A percentile compares a stretch with the other conserved stretches of the same genome.
Evolutionary conservation across 192 early-diverging fungal genomes (phyloP).

Genomic region (Gonapodya prolifera): DNA sequence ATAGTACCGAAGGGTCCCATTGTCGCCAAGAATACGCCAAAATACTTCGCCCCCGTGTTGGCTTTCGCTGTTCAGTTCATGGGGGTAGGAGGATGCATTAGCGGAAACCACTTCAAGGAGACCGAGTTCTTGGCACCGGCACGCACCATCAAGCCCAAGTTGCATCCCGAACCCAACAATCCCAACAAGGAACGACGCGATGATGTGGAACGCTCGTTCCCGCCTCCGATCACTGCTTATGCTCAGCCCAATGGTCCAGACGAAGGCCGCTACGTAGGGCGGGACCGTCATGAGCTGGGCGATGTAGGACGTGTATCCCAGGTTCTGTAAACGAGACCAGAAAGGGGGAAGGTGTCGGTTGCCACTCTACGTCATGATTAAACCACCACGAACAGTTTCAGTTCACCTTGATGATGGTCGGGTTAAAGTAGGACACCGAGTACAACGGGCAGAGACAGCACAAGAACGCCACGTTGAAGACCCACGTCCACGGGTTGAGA

Average conservation of each 20-base stretch:
- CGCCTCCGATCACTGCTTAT: neutral
- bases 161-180: neutral
- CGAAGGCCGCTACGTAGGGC: neutral
- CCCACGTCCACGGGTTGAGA: neutral
- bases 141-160: neutral
- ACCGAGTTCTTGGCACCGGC: too few species aligned
- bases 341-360: too few species aligned
- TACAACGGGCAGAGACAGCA: neutral
- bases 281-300: slow-evolving; percentile 2
- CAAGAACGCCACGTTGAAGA: neutral
- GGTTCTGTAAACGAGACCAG: too few species aligned
- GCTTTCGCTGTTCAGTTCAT: neutral
- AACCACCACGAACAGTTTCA: too few species aligned
- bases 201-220: neutral
- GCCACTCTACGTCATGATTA: too few species aligned
- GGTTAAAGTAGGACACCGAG: neutral
- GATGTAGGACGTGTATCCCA: neutral
- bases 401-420: neutral
- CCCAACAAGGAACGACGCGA: neutral
- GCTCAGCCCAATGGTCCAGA: neutral
- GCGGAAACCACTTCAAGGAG: too few species aligned
- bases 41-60: neutral
- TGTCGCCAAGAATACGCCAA: neutral
- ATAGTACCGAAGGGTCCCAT: neutral
- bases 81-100: too few species aligned